A percentile compares a stretch with the other conserved stretches of the same genome.
These are phyloP conservation scores for Exserohilum rostratum DNA, from an alignment of 2,329 filamentous ascomycete genomes.

Conservation along the genomic window DNA sequence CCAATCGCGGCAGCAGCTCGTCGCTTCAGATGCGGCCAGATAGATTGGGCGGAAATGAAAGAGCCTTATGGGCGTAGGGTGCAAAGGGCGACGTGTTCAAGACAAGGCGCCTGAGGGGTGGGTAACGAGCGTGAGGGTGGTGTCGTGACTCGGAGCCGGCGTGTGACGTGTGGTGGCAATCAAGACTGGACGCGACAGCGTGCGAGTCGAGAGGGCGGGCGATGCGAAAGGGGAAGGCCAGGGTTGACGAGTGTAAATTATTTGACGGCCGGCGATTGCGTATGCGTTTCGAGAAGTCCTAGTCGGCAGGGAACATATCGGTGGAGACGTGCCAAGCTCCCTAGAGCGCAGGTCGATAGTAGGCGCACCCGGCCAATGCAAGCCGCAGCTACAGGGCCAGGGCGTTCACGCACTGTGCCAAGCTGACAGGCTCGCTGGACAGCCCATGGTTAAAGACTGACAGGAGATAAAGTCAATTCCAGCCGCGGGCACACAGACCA, in stretches of 20 bases:
- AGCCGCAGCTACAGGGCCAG: not conserved
- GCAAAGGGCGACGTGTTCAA: constrained; percentile 26
- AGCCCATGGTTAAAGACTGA: not conserved
- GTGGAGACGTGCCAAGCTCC: constrained; percentile 18
- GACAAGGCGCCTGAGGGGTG: constrained; percentile 14
- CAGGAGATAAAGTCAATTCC: not conserved
- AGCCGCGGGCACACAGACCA: not conserved
- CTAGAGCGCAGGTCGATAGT: constrained; percentile 16
- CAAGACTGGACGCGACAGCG: constrained; percentile 5
- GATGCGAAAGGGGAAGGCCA: constrained; percentile 11
- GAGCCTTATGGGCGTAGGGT: not conserved
- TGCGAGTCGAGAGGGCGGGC: not conserved
- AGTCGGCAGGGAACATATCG: constrained; percentile 20
- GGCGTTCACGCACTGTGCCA: not conserved
- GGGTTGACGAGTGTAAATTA: constrained; percentile 15
- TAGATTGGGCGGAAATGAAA: constrained; percentile 3
- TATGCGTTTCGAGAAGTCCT: constrained; percentile 27
- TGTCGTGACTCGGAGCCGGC: constrained; percentile 14
- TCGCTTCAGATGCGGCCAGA: not conserved
- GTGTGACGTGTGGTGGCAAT: constrained; percentile 11
- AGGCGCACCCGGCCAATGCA: constrained; percentile 15
- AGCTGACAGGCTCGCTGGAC: not conserved
- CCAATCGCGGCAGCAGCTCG: constrained; percentile 18
- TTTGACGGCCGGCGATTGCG: constrained; percentile 26
- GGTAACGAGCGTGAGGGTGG: constrained; percentile 31